These are phyloP conservation scores for Cardiosporidium cionae DNA, from an alignment of 169 alveolate species.

Conservation along the genomic window DNA sequence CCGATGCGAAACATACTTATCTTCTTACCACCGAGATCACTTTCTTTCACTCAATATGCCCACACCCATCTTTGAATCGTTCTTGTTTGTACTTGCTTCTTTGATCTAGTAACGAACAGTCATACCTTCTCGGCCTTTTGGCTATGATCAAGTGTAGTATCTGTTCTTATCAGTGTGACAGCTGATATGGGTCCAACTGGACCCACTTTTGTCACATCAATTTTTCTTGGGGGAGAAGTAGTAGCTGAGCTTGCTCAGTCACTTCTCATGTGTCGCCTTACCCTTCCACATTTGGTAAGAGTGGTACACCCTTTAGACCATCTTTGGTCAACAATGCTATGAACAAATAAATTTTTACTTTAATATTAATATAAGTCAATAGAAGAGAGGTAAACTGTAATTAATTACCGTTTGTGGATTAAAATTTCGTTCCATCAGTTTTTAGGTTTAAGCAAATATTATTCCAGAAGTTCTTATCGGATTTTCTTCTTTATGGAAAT, in stretches of 20 bases:
- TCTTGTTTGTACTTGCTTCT: neutral
- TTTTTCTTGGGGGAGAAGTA: neutral
- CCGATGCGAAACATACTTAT: too few relatives aligned
- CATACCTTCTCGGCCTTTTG: slow-evolving; percentile 89
- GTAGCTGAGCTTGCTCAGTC: neutral
- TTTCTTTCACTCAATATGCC: too few relatives aligned
- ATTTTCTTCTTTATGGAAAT: too few relatives aligned
- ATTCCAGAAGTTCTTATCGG: too few relatives aligned
- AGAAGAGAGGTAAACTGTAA: too few relatives aligned
- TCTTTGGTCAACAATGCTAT: too few relatives aligned
- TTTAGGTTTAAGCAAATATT: too few relatives aligned
- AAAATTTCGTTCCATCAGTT: too few relatives aligned
- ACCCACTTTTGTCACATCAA: slow-evolving; percentile 1
- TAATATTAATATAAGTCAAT: too few relatives aligned
- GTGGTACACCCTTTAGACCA: slow-evolving; percentile 1
- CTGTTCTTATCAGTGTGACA: slow-evolving; percentile 88
- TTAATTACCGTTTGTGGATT: too few relatives aligned
- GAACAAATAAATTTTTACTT: too few relatives aligned
- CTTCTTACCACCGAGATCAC: too few relatives aligned
- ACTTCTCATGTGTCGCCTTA: neutral
- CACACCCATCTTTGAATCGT: neutral
- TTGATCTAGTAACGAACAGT: neutral
- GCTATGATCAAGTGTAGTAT: slow-evolving; percentile 89
- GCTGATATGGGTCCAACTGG: slow-evolving; percentile 60
- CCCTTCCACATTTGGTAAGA: neutral